Base-by-base conservation (phyloP, 306 rosid species). In the Trifolium fragiferum region DNA sequence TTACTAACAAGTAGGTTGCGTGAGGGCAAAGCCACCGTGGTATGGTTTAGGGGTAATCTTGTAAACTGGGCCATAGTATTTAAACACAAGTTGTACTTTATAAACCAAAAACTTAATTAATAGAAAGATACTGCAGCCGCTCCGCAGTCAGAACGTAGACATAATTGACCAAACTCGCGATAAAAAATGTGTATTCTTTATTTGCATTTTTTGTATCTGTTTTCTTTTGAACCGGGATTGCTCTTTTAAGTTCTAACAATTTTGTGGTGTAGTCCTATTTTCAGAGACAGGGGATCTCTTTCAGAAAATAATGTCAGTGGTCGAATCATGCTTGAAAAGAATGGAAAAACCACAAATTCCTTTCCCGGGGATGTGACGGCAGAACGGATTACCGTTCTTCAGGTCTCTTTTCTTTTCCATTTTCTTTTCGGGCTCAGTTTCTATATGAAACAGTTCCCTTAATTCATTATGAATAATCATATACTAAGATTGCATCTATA, bases 311-410 rank as follows among this genome's bases (percentile, higher is more conserved):
- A 80, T 69, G 59, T 55, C 68, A 75, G 80, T 65, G 86, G 86
- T 44, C 79, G 70, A 38, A 81, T 93, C 80, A 88, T 54, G 83
- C 90, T 91, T 7, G 92, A 93, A 77, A 93, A 89, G 78, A 87
- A 89, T 47, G 92, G 94, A 41, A 87, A 83, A 79, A 73, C 86
- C 75, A 51, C 78, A 27, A 87, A 87, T 87, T 91, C 86, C 86
- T 86, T 92, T 71, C 82, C 90, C 0, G 91, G 91, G 63, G 94
- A 89, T 80, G 94, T 91, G 74, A 87, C 94, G 58, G 62, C 89
- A 5, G 90, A 82, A 74, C 83, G 88, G 38, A 88, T 90, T 43
- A 71, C 76, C 21, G 97, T 94, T 49, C 87, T 94, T 83, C 98
- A 91, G 97, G 98, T 93, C 65, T 66, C 61, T 47, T 6, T 12